Conservation (phyloP, 768 basidiomycete genomes). For the Ephemerocybe angulata region DNA sequence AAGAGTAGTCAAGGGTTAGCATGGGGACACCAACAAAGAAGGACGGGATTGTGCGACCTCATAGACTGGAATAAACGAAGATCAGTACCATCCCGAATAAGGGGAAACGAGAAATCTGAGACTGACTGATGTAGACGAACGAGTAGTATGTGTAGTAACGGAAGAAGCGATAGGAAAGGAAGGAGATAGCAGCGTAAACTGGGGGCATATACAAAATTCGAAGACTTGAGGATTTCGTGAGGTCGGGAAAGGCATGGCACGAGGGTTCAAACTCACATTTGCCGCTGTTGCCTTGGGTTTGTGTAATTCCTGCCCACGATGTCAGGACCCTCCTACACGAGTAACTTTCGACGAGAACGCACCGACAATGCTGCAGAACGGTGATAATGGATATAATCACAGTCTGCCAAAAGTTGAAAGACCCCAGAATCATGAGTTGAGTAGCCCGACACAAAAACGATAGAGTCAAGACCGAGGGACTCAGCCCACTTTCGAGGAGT, state of each 20-base stretch:
- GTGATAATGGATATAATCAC: constrained; percentile 55
- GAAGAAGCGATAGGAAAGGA: constrained; percentile 83
- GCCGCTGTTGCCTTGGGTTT: constrained; percentile 69
- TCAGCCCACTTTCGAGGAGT: no score
- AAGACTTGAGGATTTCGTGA: constrained; percentile 40
- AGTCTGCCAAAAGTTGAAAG: constrained; percentile 39
- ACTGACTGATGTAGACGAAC: constrained; percentile 41
- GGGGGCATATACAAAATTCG: constrained; percentile 83
- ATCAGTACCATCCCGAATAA: no score
- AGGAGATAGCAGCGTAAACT: constrained; percentile 78
- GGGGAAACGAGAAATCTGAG: not conserved
- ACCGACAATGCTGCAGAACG: constrained; percentile 64
- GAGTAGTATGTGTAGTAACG: constrained; percentile 61
- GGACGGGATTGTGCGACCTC: constrained; percentile 31
- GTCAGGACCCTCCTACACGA: not conserved
- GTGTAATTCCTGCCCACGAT: constrained; percentile 58
- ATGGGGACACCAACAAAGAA: constrained; percentile 2
- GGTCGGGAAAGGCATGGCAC: not conserved
- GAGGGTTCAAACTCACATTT: constrained; percentile 47
- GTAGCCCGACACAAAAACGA: no score
- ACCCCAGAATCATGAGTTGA: no score
- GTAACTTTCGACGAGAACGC: constrained; percentile 17
- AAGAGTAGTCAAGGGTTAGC: not conserved
- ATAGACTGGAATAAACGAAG: constrained; percentile 64
- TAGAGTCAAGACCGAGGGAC: no score